Evolutionary conservation across 2,329 filamentous ascomycete species (phyloP), one percentile per base, ranked within the genome.

Genomic region (Exophiala alcalophila): DNA sequence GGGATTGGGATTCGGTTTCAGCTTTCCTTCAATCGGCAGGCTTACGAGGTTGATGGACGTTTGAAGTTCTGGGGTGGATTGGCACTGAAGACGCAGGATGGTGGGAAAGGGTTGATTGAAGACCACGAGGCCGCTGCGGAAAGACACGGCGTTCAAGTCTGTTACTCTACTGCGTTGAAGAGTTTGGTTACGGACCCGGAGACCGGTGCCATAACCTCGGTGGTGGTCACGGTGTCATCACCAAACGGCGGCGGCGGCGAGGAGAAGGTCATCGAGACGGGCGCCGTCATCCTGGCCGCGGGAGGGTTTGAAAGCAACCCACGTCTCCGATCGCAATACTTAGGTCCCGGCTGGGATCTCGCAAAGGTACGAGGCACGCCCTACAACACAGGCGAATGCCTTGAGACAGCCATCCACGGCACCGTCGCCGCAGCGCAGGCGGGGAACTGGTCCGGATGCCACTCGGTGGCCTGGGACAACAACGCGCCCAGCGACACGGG

Each of bases 31-130:
- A 78, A 83, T 45, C 68, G 81, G 2, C 81, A 86, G 56, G 77
- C 81, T 0, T 85, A 81, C 57, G 67, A 79, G 43, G 71, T 83
- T n/a, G 66, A 77, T 36, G 78, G 76, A 1, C 65, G 73, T 20
- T 71, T 72, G 56, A 80, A 78, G 55, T 84, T 84, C 58, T 84
- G 80, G 80, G 81, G 81, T 8, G 81, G 81, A 0, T 61, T 85
- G 57, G 69, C 67, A n/a, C 61, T 83, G 23, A 79, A 73, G 55
- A 78, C 75, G 0, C 56, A 76, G 36, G 73, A 78, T 49, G 78
- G 77, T 1, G 80, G 80, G 0, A 80, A 80, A 52, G 76, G 78
- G 0, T 61, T 83, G 4, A 70, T 81, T 3, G 57, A 67, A 16
- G 70, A 77, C 47, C 66, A 78, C 33, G 39, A 45, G 29, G 37